Evolutionary conservation across 140 eudicot genomes (phyloP).

Genomic region (Stevia rebaudiana): DNA sequence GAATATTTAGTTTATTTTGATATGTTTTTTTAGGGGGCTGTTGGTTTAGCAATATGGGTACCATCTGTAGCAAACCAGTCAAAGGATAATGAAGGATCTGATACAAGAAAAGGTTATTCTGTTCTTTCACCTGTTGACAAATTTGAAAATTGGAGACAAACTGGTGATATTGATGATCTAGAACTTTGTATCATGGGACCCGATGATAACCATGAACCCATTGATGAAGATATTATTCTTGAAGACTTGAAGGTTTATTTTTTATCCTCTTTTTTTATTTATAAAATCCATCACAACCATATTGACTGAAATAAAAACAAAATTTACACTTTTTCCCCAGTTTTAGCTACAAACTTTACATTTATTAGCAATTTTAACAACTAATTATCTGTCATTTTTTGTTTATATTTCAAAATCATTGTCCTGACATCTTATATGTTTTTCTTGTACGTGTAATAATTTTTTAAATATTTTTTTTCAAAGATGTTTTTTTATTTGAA

Average conservation of each 20-base stretch:
- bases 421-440: too few species aligned
- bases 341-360: too few species aligned
- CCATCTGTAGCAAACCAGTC: conserved; percentile 88
- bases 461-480: too few species aligned
- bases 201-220: conserved; percentile 40
- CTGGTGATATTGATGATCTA: conserved; percentile 47
- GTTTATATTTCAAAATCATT: too few species aligned
- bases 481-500: too few species aligned
- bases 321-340: neutral
- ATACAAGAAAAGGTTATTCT: conserved; percentile 64
- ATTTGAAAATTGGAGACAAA: conserved; percentile 46
- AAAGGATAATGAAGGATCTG: conserved; percentile 58
- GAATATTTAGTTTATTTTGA: neutral
- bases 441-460: too few species aligned
- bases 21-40: conserved; percentile 64
- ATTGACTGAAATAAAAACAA: neutral
- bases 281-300: neutral
- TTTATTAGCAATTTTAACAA: neutral
- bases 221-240: conserved; percentile 57
- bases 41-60: conserved; percentile 98
- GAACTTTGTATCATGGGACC: conserved; percentile 70
- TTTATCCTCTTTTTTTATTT: neutral
- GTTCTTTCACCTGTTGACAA: conserved; percentile 58
- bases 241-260: conserved; percentile 75
- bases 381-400: too few species aligned